Conservation (phyloP, 805 yeast species). For the Metschnikowia noctiluminum region DNA sequence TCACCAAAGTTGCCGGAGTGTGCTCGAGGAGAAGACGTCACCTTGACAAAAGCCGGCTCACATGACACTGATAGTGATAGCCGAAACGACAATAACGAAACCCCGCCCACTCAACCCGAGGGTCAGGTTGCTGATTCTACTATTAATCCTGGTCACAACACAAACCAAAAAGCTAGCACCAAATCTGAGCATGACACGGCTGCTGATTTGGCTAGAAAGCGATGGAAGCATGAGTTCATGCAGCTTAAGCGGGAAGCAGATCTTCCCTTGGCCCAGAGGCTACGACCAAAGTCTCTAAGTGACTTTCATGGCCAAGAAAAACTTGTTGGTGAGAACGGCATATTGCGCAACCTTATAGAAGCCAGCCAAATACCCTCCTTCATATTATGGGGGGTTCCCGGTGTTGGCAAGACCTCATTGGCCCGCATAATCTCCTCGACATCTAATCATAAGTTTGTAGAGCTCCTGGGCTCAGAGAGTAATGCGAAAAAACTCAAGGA, state of each 20-base stretch:
- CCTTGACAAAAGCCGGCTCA: background rate
- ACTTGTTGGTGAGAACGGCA: constrained; percentile 36
- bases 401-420: constrained; percentile 43
- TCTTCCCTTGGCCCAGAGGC: constrained; percentile 39
- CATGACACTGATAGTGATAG: background rate
- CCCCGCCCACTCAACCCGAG: too few relatives aligned
- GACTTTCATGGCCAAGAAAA: constrained; percentile 43
- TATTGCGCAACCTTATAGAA: constrained; percentile 31
- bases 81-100: too few relatives aligned
- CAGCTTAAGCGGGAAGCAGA: constrained; percentile 20
- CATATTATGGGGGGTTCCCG: constrained; percentile 44
- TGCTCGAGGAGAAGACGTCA: background rate
- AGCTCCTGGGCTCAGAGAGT: constrained; percentile 39
- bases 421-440: constrained; percentile 38
- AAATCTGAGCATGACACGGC: background rate
- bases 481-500: constrained; percentile 36
- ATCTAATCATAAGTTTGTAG: constrained; percentile 32
- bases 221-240: background rate
- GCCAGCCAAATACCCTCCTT: constrained; percentile 39
- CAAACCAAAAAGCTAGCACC: background rate
- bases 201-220: background rate
- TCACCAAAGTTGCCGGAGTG: background rate
- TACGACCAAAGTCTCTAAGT: constrained; percentile 35
- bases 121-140: too few relatives aligned
- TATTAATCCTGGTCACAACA: background rate